Conservation (phyloP, 2,329 filamentous ascomycete species). For the Nemania sp. region DNA sequence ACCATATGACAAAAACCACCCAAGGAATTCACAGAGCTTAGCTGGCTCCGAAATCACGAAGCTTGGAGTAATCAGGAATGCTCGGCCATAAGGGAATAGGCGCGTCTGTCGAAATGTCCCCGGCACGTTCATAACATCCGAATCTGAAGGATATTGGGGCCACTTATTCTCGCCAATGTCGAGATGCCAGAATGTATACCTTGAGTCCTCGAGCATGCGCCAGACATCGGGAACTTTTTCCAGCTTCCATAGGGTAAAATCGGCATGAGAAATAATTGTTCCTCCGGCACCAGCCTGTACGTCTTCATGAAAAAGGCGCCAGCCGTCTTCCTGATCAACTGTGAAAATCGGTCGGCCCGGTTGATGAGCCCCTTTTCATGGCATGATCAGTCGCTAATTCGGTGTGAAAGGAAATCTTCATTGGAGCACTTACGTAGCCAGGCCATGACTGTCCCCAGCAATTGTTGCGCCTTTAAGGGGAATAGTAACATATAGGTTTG, state of each 20-base stretch:
- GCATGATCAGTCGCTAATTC: slow-evolving; percentile 9
- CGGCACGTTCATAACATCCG: slow-evolving; percentile 29
- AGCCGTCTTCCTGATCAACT: slow-evolving; percentile 31
- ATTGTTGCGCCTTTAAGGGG: slow-evolving; percentile 31
- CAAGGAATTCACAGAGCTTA: slow-evolving; percentile 45
- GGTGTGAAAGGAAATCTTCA: neutral
- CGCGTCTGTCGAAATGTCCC: slow-evolving; percentile 45
- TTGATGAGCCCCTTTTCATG: slow-evolving; percentile 31
- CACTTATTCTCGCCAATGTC: slow-evolving; percentile 34
- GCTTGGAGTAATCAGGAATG: slow-evolving; percentile 55
- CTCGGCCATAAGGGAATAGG: slow-evolving; percentile 51
- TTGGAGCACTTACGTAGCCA: slow-evolving; percentile 39
- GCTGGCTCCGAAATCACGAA: slow-evolving; percentile 53
- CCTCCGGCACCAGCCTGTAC: slow-evolving; percentile 33
- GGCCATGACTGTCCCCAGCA: slow-evolving; percentile 32
- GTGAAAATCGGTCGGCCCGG: slow-evolving; percentile 39
- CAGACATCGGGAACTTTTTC: slow-evolving; percentile 37
- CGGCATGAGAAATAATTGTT: slow-evolving; percentile 40
- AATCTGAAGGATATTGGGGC: slow-evolving; percentile 41
- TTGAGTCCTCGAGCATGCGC: slow-evolving; percentile 32
- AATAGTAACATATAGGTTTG: slow-evolving; percentile 39
- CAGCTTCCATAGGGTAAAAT: slow-evolving; percentile 32
- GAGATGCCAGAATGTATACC: slow-evolving; percentile 39
- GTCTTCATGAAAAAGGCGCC: slow-evolving; percentile 35
- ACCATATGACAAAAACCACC: slow-evolving; percentile 44